phyloP scores from a whole-genome alignment of 31 red algal species.

The Odonthalia washingtoniensis region DNA sequence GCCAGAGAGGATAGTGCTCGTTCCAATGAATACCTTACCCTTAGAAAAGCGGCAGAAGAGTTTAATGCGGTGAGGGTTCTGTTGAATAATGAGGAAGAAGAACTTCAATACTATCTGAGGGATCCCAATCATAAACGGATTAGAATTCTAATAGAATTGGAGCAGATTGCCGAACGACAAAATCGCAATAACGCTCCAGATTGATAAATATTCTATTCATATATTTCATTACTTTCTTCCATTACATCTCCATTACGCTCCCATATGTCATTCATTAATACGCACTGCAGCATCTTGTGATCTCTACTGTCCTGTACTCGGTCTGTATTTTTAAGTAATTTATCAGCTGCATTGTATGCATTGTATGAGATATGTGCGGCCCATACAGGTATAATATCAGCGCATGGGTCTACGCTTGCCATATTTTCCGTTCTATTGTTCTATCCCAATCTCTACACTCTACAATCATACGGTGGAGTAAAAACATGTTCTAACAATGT shows the following conservation, averaged over 20 bases:
- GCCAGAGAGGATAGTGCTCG: neutral
- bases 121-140: neutral
- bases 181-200: neutral
- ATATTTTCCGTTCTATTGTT: neutral
- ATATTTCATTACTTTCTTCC: neutral
- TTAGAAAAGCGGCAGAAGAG: neutral
- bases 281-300: neutral
- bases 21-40: neutral
- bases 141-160: neutral
- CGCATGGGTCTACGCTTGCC: neutral
- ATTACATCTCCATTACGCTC: neutral
- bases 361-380: neutral
- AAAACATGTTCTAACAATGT: neutral
- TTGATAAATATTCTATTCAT: neutral
- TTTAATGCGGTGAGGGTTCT: neutral
- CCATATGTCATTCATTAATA: neutral
- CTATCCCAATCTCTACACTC: neutral
- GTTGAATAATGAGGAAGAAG: neutral
- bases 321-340: neutral
- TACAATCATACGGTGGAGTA: constrained; percentile 18
- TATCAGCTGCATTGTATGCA: neutral
- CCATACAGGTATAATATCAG: neutral
- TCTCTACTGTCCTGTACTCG: neutral
- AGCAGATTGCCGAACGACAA: neutral
- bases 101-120: neutral